Base-by-base conservation (phyloP, 768 basidiomycete species). In the Psilocybe tampanensis region DNA sequence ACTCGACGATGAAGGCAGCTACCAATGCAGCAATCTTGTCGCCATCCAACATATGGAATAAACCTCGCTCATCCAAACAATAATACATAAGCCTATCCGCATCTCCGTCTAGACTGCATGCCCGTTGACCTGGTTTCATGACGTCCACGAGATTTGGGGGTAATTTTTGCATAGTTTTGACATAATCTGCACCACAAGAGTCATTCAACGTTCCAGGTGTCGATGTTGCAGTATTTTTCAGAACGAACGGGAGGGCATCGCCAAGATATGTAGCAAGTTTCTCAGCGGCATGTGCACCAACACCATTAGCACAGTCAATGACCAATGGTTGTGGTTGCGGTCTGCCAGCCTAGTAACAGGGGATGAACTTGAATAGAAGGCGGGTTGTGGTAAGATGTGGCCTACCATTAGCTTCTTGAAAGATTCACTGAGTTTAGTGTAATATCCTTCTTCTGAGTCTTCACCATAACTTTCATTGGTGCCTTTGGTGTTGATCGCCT, bases 261-360 rank as follows among this genome's bases (percentile, higher is more conserved):
- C 80, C 83, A 21, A 97, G 81, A 52, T 84, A 79, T 52, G 81
- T 72, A 3, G 77, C 67, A 36, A 98, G 75, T 42, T 80, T 83
- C 32, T 76, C 75, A 12, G 92, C 86, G 36, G 90, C 87, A 7
- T 80, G 75, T 15, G 90, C 85, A 45, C 97, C 97, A 21, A 99
- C 97, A 23, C 97, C 97, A 69, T 99, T 98, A n/a, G 97, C 97
- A 69, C 97, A 98, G 71, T 99, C 97, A 41, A 99, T 79, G n/a
- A 90, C 70, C 45, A 99, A 67, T 34, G 86, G 83, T 15, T 81
- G 71, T 11, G 81, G 72, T 51, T 77, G 73, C 41, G 76, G 72
- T 70, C 86, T 86, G 56, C 86, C 85, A 22, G 80, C 75, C 89
- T 93, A 48, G 19, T 23, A 44, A 47, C n/a, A n/a, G n/a, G 51